Base-by-base conservation (phyloP, 2,329 filamentous ascomycete genomes). In the Stagonosporopsis rhizophila region DNA sequence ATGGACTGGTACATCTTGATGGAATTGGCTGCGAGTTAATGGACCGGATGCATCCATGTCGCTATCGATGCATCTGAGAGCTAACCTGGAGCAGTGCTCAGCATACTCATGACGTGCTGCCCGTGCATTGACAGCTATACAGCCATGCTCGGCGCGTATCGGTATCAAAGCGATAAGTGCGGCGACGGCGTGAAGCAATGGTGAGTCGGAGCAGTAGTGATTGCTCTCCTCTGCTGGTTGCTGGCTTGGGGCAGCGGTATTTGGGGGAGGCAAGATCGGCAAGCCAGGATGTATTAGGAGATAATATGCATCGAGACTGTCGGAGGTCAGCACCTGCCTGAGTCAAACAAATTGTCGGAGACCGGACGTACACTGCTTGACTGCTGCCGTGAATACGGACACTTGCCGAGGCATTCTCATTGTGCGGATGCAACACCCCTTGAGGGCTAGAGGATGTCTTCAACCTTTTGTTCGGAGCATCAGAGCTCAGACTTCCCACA, bases 221-320 rank as follows among this genome's bases (percentile, higher is more conserved):
- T 7, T 12, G n/a, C n/a, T 3, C 2, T 34, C 20, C 1, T 49
- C 7, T 34, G 5, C 32, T 27, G 28, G n/a, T 12, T 37, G 23
- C 12, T 39, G 19, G n/a, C 19, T 40, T 14, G 2, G 12, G 27
- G 28, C 9, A 2, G 23, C 3, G 7, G 25, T 12, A 23, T 6
- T 17, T 41, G 46, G 35, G 19, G 53, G 35, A 27, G 53, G 53
- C 15, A 56, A 19, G 19, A 56, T 38, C 2, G 53, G 53, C 11
- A 42, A 56, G 15, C 37, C 39, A n/a, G 53, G 53, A 14, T 56
- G 47, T 37, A 56, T 44, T n/a, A 52, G 35, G 11, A 46, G 6
- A 23, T 56, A 56, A 6, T 56, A 56, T 1, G 47, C 35, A 32
- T 56, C 38, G 6, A 56, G 22, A 27, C 53, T 56, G 42, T 9